Base-by-base conservation (phyloP, 176 grass and related monocot species). In the Carex cristatella region DNA sequence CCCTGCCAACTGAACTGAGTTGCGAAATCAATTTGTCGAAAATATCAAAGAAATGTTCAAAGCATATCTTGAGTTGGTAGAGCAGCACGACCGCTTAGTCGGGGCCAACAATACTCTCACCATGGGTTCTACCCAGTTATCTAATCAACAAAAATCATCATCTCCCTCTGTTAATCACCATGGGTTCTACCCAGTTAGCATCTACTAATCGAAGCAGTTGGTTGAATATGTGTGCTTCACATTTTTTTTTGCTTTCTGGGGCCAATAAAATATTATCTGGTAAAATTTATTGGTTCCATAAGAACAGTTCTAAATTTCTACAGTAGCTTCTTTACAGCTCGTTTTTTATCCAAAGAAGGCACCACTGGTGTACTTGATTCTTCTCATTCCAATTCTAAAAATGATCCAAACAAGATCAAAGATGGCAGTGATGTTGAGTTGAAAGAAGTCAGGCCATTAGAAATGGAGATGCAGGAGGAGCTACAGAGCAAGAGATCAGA, bases 401-500 rank as follows among this genome's bases (percentile, higher is more conserved):
- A 78, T 18, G 28, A 78, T 27, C 10, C 10, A 30, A 7, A 3
- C 19, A 53, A 76, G 46, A 76, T 76, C 10, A 76, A 82, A 48
- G 38, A 82, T 66, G 80, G 27, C 40, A 48, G 5, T 49, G 61
- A 76, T 53, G 71, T 4, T 48, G 27, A 83, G 4, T 42, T 51
- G 4, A 42, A 44, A 64, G 23, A 54, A 59, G 37, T 32, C 2
- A 1, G 37, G 8, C 15, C 0, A 71, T 16, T 3, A 60, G 87
- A 93, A 86, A 46, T 90, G 80, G 81, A 88, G 54, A 90, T 81
- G 44, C 68, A 32, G 12, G 12, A 78, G 51, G 51, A 81, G 57
- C 8, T 62, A 42, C 48, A 49, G 18, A 30, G 54, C 10, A 65
- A 27, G 59, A 81, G 35, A 23, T 23, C 23, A 37, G 59, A 81